Conservation (phyloP, 768 basidiomycete genomes). For the Naganishia friedmannii region DNA sequence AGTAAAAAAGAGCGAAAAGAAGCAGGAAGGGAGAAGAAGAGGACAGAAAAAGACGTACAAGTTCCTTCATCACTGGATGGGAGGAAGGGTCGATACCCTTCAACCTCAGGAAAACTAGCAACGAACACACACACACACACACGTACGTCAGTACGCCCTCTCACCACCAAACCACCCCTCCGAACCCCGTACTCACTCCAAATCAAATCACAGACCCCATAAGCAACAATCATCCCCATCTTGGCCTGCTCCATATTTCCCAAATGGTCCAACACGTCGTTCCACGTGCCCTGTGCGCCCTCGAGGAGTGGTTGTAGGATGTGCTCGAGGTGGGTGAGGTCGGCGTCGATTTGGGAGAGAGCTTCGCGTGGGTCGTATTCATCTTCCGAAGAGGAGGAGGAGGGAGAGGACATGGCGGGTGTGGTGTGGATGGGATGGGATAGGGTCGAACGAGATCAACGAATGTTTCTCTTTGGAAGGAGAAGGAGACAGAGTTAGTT, state of each 20-base stretch:
- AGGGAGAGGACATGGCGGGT: conserved; percentile 10
- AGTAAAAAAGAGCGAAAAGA: too few relatives aligned
- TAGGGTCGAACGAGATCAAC: neutral
- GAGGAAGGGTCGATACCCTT: conserved; percentile 47
- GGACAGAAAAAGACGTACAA: conserved; percentile 33
- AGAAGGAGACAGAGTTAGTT: too few relatives aligned
- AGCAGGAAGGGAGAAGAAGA: neutral
- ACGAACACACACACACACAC: neutral
- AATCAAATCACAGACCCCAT: conserved; percentile 50
- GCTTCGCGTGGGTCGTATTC: conserved; percentile 35
- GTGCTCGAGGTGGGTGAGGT: conserved; percentile 37
- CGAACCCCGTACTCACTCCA: conserved; percentile 44
- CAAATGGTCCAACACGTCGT: conserved; percentile 35
- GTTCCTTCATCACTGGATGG: conserved; percentile 49
- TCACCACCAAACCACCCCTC: too few relatives aligned
- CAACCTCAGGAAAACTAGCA: conserved; percentile 47
- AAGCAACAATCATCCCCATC: conserved; percentile 48
- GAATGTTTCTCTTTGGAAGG: neutral
- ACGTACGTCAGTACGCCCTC: too few relatives aligned
- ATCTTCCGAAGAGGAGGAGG: conserved; percentile 28
- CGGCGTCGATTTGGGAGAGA: conserved; percentile 33
- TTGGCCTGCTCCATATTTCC: conserved; percentile 44
- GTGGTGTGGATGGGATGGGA: neutral
- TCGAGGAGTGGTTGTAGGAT: conserved; percentile 39
- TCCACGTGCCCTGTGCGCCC: conserved; percentile 29